Base-by-base conservation (phyloP, 1,284 basidiomycete species). In the Erythrobasidium hasegawianum region DNA sequence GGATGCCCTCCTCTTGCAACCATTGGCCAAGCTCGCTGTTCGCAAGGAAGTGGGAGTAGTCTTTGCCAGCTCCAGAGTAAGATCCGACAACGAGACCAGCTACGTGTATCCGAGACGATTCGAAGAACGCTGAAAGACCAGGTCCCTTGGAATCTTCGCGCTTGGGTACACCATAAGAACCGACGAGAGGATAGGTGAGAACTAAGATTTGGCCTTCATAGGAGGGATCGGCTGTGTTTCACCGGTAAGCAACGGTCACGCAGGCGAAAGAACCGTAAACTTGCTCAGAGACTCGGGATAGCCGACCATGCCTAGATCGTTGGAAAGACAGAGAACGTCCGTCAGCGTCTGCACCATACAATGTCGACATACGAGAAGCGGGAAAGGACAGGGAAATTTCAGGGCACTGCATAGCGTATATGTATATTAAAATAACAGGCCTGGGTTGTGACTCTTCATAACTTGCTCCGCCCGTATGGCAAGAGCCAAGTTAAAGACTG, bases 181-280 rank as follows among this genome's bases (percentile, higher is more conserved):
- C 96, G 72, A 97, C 83, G 73, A 99, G 83, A 3, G 96, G 96
- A 80, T 97, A 98, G 4, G 96, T 98, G 72, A 98, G 83, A 69
- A 98, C 87, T 68, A 99, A 86, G 76, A 99, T 98, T 79, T 98
- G 96, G 57, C 93, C 93, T 78, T 95, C 88, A 80, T 98, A 99
- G 1, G 96, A 98, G 16, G 96, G 96, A 79, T 98, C 96, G 57
- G 96, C 62, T 65, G 62, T 11, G 24, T 20, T 27, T 26, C 43
- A 50, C 59, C 38, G 26, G 16, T 38, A 33, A 59, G 41, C 40
- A 59, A 20, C 33, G 41, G 45, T 20, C 49, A 39, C 24, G 20
- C 39, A 22, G 52, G 33, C n/a, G 24, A 8, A n/a, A 43, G 27
- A 2, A n/a, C 18, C 11, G 26, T 22, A 52, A 18, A 53, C 61